phyloP scores from a whole-genome alignment of 2,329 filamentous ascomycete species.

The Nemania sp. region DNA sequence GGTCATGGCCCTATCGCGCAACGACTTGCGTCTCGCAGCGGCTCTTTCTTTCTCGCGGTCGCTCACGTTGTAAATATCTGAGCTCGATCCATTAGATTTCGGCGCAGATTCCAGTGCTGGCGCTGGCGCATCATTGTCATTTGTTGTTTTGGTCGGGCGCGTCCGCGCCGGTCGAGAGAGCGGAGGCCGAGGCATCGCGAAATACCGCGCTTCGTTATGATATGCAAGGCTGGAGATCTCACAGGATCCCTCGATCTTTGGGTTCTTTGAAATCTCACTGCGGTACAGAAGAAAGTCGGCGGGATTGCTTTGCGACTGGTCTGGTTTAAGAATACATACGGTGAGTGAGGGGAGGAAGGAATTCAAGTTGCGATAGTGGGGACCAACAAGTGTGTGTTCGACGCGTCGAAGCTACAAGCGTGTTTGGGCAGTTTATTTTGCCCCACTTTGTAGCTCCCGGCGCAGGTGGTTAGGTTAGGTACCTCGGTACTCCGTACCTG shows the following conservation, averaged over 20 bases:
- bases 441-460: too few relatives aligned
- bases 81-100: conserved; percentile 20
- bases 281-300: not conserved
- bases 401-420: conserved; percentile 31
- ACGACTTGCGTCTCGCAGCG: conserved; percentile 31
- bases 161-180: conserved; percentile 34
- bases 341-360: conserved; percentile 5
- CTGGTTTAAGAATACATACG: conserved; percentile 4
- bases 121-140: conserved; percentile 5
- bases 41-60: conserved; percentile 38
- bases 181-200: conserved; percentile 37
- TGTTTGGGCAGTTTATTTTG: conserved; percentile 22
- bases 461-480: too few relatives aligned
- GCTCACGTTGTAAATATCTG: conserved; percentile 41
- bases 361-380: conserved; percentile 20
- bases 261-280: not conserved
- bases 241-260: not conserved
- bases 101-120: conserved; percentile 8
- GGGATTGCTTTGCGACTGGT: conserved; percentile 5
- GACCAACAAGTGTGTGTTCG: conserved; percentile 20
- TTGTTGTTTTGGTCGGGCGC: conserved; percentile 32
- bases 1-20: conserved; percentile 23
- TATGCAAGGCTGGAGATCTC: not conserved
- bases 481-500: too few relatives aligned
- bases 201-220: not conserved